Base-by-base conservation (phyloP, 1,284 basidiomycete genomes). In the Austroboletus novae-zelandiae region DNA sequence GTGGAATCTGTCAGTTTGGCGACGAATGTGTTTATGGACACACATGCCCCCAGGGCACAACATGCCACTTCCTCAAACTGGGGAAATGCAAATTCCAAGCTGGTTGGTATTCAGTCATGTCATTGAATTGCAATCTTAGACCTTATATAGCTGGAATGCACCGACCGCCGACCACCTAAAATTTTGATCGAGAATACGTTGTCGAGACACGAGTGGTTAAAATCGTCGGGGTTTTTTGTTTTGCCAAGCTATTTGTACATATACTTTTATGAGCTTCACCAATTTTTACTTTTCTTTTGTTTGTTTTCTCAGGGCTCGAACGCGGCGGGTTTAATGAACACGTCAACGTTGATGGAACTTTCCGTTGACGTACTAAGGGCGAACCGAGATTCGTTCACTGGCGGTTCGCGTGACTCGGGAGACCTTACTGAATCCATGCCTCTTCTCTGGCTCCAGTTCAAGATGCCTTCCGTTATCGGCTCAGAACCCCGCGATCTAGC, bases 11-110 rank as follows among this genome's bases (percentile, higher is more conserved):
- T 62, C 51, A 69, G 9, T 83, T 77, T 71, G 83, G 78, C 13
- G 79, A 82, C 45, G 69, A 72, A 8, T 85, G 82, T 60, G 79
- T 75, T 53, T 82, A 82, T 64, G 83, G 82, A 5, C 83, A 85
- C 62, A 61, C 70, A 43, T 85, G 83, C 54, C 77, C 79, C 18
- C 61, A 68, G 48, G 69, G 66, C 29, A 62, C 70, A 5, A 77
- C 71, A 18, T 85, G 82, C 64, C 71, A 70, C 55, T 84, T 71
- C 60, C 65, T 75, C 54, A 80, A 77, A 67, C 67, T 74, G 46
- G 76, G 76, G 20, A 77, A 65, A 53, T 85, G 83, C 64, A 83
- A 78, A 62, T 85, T 85, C 61, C 62, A 70, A 53, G 80, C 76
- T 64, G 70, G 83, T 84, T 53, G 56, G 71, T 70, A 34, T 58